Base-by-base conservation (phyloP, 495 filamentous ascomycete genomes). In the Xylaria sp. region DNA sequence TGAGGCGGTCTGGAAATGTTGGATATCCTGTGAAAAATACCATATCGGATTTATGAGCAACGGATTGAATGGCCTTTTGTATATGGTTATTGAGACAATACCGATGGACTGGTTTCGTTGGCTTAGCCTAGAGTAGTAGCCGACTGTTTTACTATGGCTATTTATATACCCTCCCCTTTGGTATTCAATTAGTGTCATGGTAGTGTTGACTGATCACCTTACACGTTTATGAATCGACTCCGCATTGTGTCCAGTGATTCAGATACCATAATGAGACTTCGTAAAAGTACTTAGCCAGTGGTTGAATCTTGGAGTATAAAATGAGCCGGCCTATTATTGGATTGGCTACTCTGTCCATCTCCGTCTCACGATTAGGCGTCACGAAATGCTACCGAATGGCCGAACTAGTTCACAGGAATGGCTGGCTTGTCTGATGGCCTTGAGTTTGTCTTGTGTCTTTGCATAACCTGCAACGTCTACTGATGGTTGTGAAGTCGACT, bases 81-180 rank as follows among this genome's bases (percentile, higher is more conserved):
- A 14, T 26, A 21, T 37, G 21, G n/a, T 35, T 61, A 40, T 61
- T 43, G 37, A 61, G 59, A 17, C 37, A 41, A 26, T 26, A 24
- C 11, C 17, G 37, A 43, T 15, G 37, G 37, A 40, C 4, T 61
- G n/a, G n/a, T 61, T 61, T 17, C 21, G n/a, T 43, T 61, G 37
- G 9, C 31, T 55, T 55, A 21, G 57, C 17, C 2, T 1, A 14
- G 57, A 37, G 57, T 59, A 21, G n/a, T 9, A 19, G 33, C n/a
- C 33, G 37, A 12, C 21, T 11, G 57, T 33, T 35, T 24, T 43
- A 24, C 12, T 24, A 26, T 11, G n/a, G 31, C 59, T 41, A 41
- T 61, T 61, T 26, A 61, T 61, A 41, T 61, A 41, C 35, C 35
- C 43, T 37, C 37, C 37, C 6, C 21, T 59, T 37, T 59, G 5